Conservation (phyloP, 208 protist species). For the Acanthamoeba healyi region DNA sequence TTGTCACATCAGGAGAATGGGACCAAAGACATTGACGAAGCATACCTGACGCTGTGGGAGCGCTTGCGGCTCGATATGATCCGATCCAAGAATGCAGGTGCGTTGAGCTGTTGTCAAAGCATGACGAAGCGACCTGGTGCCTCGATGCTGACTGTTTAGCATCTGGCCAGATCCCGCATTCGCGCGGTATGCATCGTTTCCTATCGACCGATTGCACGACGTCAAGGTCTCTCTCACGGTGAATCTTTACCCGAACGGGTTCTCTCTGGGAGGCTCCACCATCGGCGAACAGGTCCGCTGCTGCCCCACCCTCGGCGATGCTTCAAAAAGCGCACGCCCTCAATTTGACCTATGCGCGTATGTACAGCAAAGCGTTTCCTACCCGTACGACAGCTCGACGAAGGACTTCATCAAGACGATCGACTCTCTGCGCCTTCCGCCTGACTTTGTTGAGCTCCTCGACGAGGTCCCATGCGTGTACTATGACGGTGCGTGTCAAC, state of each 20-base stretch:
- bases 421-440: conserved; percentile 56
- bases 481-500: conserved; percentile 66
- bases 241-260: conserved; percentile 73
- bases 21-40: conserved; percentile 9
- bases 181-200: conserved; percentile 18
- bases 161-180: not conserved
- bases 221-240: conserved; percentile 58
- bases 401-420: conserved; percentile 72
- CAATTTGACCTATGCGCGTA: no score
- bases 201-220: conserved; percentile 58
- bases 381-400: conserved; percentile 72
- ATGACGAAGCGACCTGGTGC: no score
- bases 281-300: not conserved
- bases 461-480: conserved; percentile 67
- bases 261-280: conserved; percentile 38
- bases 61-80: conserved; percentile 31
- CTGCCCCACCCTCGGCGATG: not conserved
- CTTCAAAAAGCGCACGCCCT: not conserved
- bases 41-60: conserved; percentile 32
- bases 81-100: conserved; percentile 51
- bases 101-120: no score
- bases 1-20: not conserved
- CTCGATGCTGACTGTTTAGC: not conserved
- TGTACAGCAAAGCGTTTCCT: conserved; percentile 56
- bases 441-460: conserved; percentile 70